Percentiles rank a stretch among this genome's conserved stretches.
Conservation (phyloP, 2,329 filamentous ascomycete genomes). For the Rutstroemia sp. region DNA sequence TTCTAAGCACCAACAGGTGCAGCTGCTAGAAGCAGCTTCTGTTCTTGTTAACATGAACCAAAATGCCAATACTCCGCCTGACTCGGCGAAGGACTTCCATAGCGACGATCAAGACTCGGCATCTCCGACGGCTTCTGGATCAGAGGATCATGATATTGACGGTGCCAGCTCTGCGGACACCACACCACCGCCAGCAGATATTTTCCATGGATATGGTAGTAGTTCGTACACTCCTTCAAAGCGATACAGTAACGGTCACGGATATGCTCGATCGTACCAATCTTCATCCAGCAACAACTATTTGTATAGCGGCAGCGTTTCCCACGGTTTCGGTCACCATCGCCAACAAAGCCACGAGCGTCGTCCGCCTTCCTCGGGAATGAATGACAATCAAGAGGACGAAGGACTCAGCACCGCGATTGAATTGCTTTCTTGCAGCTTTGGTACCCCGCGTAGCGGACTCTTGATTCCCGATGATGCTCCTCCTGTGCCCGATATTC, state of each 20-base stretch:
- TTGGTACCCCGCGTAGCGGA: conserved; percentile 63
- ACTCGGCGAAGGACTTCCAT: conserved; percentile 58
- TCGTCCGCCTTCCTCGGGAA: conserved; percentile 73
- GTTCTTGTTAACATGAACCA: conserved; percentile 87
- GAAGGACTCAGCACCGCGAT: conserved; percentile 82
- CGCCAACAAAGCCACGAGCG: conserved; percentile 69
- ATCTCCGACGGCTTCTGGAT: conserved; percentile 74
- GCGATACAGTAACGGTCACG: conserved; percentile 49
- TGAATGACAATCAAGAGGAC: conserved; percentile 71
- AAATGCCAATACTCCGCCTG: conserved; percentile 52
- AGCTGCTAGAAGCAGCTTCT: conserved; percentile 93
- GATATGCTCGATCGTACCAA: conserved; percentile 74
- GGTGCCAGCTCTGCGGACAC: conserved; percentile 82
- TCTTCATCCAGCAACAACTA: conserved; percentile 51
- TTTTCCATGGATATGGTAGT: conserved; percentile 42
- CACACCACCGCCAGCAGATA: conserved; percentile 70
- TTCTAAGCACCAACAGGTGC: conserved; percentile 98
- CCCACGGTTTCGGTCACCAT: conserved; percentile 40
- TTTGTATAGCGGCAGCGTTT: conserved; percentile 44
- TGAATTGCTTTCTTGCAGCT: conserved; percentile 84
- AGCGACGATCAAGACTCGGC: conserved; percentile 73
- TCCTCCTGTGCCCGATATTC: conserved; percentile 82
- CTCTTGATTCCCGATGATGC: conserved; percentile 63
- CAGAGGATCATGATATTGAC: conserved; percentile 65
- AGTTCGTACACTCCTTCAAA: conserved; percentile 40